Conservation (phyloP, 83 land plant genomes). For the Isoetes engelmannii region DNA sequence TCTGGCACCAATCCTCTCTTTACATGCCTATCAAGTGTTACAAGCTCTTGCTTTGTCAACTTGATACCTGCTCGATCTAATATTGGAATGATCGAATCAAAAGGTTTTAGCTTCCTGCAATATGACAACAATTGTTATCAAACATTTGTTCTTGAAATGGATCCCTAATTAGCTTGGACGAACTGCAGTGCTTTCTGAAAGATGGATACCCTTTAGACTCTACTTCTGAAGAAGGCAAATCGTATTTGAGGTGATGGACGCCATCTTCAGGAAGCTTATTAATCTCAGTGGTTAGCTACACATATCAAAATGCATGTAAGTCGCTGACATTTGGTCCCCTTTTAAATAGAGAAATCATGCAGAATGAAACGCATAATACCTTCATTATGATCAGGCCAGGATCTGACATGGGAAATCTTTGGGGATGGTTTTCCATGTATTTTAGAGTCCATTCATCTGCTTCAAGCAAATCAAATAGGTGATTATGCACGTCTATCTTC, state of each 20-base stretch:
- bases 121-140: background rate
- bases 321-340: no score
- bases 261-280: conserved; percentile 12
- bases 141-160: background rate
- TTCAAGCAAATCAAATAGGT: conserved; percentile 27
- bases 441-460: conserved; percentile 45
- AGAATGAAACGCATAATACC: conserved; percentile 16
- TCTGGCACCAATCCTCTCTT: background rate
- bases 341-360: no score
- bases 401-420: conserved; percentile 28
- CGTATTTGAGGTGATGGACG: background rate
- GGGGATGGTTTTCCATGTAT: conserved; percentile 28
- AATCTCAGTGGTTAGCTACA: background rate
- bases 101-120: background rate
- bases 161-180: background rate
- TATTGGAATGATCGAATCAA: conserved; percentile 6
- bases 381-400: conserved; percentile 14
- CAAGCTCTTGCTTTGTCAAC: conserved; percentile 14
- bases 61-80: background rate
- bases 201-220: background rate
- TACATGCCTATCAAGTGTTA: conserved; percentile 6
- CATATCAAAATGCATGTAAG: no score
- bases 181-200: background rate
- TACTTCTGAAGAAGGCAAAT: background rate
- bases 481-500: conserved; percentile 19